These are phyloP conservation scores for Steccherinum ochraceum DNA, from an alignment of 768 basidiomycete species.

Conservation along the genomic window DNA sequence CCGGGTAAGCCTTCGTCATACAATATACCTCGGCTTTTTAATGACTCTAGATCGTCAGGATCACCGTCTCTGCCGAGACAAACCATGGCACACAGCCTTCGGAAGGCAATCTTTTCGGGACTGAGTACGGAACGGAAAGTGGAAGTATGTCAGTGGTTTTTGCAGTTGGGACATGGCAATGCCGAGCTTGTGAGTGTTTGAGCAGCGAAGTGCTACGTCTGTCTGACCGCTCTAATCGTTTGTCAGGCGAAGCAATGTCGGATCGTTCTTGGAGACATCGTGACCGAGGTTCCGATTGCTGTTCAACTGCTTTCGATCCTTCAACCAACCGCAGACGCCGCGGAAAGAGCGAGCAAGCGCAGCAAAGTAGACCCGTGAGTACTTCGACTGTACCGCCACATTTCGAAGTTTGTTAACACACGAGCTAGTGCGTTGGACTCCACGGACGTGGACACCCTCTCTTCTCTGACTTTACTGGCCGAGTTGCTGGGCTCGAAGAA, in stretches of 20 bases:
- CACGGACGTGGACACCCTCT: conserved; percentile 37
- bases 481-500: conserved; percentile 65
- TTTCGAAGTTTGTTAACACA: no score
- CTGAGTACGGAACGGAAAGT: conserved; percentile 49
- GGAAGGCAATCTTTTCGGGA: conserved; percentile 48
- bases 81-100: conserved; percentile 38
- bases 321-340: conserved; percentile 37
- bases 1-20: conserved; percentile 30
- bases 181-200: conserved; percentile 42
- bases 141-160: conserved; percentile 48
- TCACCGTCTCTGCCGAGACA: conserved; percentile 30
- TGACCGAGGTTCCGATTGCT: conserved; percentile 48
- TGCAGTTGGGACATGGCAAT: conserved; percentile 45
- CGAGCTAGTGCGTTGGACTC: no score
- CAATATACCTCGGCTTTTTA: conserved; percentile 3
- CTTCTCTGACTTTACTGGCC: conserved; percentile 49
- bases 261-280: conserved; percentile 39
- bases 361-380: conserved; percentile 52
- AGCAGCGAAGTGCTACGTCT: no score
- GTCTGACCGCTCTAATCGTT: no score
- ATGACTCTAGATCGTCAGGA: conserved; percentile 28
- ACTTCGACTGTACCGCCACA: no score
- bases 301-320: conserved; percentile 43
- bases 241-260: conserved; percentile 28
- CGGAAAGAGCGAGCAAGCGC: conserved; percentile 56